phyloP scores from a whole-genome alignment of 1,139 yeast genomes.

The Geotrichum histeridarum region DNA sequence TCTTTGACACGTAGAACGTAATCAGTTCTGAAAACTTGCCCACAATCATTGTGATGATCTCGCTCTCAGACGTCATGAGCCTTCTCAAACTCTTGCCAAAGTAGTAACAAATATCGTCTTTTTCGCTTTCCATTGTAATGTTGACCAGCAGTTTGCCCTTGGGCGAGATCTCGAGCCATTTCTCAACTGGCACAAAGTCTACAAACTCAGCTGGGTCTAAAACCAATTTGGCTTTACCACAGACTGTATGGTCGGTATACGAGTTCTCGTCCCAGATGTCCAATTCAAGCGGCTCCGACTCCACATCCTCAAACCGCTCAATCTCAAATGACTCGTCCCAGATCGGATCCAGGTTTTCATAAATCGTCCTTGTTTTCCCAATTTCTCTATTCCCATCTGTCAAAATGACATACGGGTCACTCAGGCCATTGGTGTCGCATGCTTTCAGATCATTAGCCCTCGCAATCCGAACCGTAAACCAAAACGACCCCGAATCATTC shows the following conservation, averaged over 20 bases:
- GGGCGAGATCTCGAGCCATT: slow-evolving; percentile 56
- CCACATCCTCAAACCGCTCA: slow-evolving; percentile 63
- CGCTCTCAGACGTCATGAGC: slow-evolving; percentile 54
- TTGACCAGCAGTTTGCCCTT: slow-evolving; percentile 62
- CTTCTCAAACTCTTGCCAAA: slow-evolving; percentile 72
- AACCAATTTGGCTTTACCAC: slow-evolving; percentile 61
- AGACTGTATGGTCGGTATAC: slow-evolving; percentile 54
- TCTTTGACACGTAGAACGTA: slow-evolving; percentile 42
- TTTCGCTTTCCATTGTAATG: slow-evolving; percentile 71
- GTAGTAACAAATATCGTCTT: slow-evolving; percentile 68
- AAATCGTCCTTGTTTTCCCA: slow-evolving; percentile 65
- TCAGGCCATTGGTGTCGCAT: slow-evolving; percentile 78
- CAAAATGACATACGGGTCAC: slow-evolving; percentile 76
- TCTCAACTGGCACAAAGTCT: slow-evolving; percentile 59
- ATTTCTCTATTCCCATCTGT: slow-evolving; percentile 55
- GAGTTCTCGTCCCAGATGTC: slow-evolving; percentile 68
- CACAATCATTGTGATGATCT: slow-evolving; percentile 60
- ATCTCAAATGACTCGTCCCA: slow-evolving; percentile 69
- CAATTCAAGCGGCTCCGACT: slow-evolving; percentile 49
- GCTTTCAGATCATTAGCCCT: slow-evolving; percentile 61
- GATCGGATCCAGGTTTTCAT: slow-evolving; percentile 75
- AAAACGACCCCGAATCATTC: slow-evolving; percentile 22
- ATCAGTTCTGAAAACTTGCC: slow-evolving; percentile 51
- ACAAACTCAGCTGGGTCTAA: slow-evolving; percentile 61
- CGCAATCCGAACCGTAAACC: slow-evolving; percentile 55